Conservation (phyloP, 129 eudicot species). For the Tanacetum coccineum region DNA sequence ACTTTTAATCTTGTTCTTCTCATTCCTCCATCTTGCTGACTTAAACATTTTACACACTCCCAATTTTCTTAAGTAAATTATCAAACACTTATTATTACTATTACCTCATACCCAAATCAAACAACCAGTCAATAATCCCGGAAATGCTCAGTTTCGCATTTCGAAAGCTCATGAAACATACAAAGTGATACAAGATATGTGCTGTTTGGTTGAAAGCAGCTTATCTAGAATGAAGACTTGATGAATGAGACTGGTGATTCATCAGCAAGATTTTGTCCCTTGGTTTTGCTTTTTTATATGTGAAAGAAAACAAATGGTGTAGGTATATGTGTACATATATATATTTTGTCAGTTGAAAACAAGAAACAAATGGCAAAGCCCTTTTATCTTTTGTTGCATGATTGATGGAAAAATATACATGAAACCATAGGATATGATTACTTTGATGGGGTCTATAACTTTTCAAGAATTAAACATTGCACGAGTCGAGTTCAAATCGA, state of each 20-base stretch:
- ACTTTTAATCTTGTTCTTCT: constrained; percentile 69
- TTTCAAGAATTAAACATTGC: no score
- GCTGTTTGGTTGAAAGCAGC: no score
- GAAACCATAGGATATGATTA: no score
- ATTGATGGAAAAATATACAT: no score
- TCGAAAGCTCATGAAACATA: background rate
- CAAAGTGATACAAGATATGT: background rate
- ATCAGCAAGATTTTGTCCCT: background rate
- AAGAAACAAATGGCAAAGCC: constrained; percentile 3
- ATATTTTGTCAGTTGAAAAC: constrained; percentile 1
- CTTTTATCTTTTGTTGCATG: background rate
- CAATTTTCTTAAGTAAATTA: background rate
- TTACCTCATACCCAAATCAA: no score
- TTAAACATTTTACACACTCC: constrained; percentile 53
- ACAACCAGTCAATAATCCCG: background rate
- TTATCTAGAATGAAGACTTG: constrained; percentile 16
- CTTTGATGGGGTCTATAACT: no score
- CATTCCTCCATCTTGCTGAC: constrained; percentile 57
- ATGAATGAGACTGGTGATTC: constrained; percentile 16
- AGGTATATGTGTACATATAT: background rate
- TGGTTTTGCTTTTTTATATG: background rate
- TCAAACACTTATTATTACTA: no score
- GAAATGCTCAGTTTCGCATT: constrained; percentile 2
- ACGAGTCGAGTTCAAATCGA: no score
- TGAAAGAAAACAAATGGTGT: constrained; percentile 12